These are phyloP conservation scores for Dactylorhiza incarnata DNA, from an alignment of 106 monocot species.

Conservation along the genomic window DNA sequence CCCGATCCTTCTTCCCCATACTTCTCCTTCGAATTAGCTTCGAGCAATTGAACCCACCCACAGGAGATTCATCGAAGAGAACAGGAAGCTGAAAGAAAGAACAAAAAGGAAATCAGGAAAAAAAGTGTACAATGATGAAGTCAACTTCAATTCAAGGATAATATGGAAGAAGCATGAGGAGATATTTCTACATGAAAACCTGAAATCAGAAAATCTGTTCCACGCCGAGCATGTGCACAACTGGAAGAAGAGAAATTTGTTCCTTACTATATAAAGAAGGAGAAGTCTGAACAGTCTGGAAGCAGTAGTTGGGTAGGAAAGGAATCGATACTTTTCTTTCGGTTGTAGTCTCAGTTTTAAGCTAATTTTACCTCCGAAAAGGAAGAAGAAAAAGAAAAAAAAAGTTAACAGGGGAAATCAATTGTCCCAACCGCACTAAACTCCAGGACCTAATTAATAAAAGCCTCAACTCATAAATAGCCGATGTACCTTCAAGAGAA, in stretches of 20 bases:
- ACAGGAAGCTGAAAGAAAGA: conserved; percentile 13
- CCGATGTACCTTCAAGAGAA: not conserved
- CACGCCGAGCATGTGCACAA: not conserved
- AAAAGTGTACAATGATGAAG: not conserved
- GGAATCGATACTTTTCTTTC: conserved; percentile 15
- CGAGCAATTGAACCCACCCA: not conserved
- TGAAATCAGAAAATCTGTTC: conserved; percentile 4
- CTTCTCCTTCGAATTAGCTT: not conserved
- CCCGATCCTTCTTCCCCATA: conserved; percentile 40
- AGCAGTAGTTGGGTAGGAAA: not conserved
- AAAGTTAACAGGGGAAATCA: not conserved
- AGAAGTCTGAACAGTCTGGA: conserved; percentile 13
- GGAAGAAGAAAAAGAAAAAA: not conserved
- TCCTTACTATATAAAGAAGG: not conserved
- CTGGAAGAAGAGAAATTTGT: not conserved
- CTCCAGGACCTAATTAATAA: not conserved
- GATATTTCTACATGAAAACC: not conserved
- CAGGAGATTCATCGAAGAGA: conserved; percentile 10
- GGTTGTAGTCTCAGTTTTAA: not conserved
- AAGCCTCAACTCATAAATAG: not conserved
- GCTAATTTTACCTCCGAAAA: not conserved
- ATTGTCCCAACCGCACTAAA: not conserved
- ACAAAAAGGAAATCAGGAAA: not conserved
- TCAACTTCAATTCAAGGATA: not conserved
- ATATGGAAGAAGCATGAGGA: not conserved